Evolutionary conservation across 2,329 filamentous ascomycete genomes (phyloP).

Genomic region (Grosmannia huntii): DNA sequence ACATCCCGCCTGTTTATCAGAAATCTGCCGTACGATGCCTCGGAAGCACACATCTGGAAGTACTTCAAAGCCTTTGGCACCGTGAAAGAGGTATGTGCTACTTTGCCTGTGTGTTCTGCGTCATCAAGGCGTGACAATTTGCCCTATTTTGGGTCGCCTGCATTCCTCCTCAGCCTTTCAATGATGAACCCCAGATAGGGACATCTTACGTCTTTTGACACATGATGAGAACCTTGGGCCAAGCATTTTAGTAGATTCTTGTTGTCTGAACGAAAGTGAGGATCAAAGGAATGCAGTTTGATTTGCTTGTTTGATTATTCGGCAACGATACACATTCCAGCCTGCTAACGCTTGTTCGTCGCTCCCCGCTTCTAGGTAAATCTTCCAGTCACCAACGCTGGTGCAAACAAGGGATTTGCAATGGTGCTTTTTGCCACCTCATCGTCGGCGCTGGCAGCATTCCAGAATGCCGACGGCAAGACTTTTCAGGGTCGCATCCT

Average conservation of each 20-base stretch:
- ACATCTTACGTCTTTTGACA: constrained; percentile 91
- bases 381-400: constrained; percentile 60
- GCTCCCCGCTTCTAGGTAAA: constrained; percentile 57
- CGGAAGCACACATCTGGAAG: constrained; percentile 61
- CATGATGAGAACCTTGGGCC: constrained; percentile 79
- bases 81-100: constrained; percentile 76
- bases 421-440: constrained; percentile 69
- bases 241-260: constrained; percentile 99
- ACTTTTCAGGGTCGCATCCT: constrained; percentile 87
- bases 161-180: constrained; percentile 2
- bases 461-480: constrained; percentile 65
- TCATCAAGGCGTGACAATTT: not conserved
- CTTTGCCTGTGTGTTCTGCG: constrained; percentile 10
- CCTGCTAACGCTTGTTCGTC: constrained; percentile 1
- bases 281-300: constrained; percentile 3
- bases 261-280: constrained; percentile 51
- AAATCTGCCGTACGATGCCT: constrained; percentile 73
- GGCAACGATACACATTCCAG: not conserved
- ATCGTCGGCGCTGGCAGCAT: constrained; percentile 64
- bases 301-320: not conserved
- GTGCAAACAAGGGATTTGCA: constrained; percentile 77
- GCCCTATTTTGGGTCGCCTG: no score
- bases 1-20: constrained; percentile 76
- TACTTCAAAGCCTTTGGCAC: constrained; percentile 62
- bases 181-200: constrained; percentile 99